Evolutionary conservation across 495 filamentous ascomycete species (phyloP), one percentile per base, ranked within the genome.

Genomic region (Penicillium paxilli): DNA sequence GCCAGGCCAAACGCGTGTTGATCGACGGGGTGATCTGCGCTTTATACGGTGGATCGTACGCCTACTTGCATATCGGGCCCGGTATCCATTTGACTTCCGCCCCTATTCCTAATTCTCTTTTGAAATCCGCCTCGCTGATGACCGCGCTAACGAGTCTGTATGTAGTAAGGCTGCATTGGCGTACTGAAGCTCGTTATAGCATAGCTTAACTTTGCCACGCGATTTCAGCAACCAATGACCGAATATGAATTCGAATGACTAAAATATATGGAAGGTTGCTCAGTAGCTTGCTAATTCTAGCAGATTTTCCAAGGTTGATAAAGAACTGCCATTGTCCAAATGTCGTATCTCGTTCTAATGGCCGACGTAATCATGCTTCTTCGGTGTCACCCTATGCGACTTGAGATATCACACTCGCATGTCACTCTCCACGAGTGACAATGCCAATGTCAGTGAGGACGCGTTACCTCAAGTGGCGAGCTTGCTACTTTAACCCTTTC

Each of bases 1-100:
- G 5, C 7, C 49, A 40, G 57, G 30, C 49, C 51, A 49, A 57
- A 57, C 19, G 21, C 33, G 19, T 21, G 49, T 55, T 17, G 42
- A 59, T 59, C 47, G 32, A 41, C 51, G 33, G 26, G 33, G 26
- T 49, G 26, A 51, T 52, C 48, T 35, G 37, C 52, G 25, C 10
- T 40, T 37, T 47, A 40, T 54, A n/a, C 49, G 52, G 51, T 55
- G 45, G 44, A 52, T 60, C 52, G 22, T 32, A 28, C 7, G 37
- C 23, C 35, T 20, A 17, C 19, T 20, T 48, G 44, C 23, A 42
- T 42, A 25, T 25, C 19, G 44, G 48, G 30, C 20, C 41, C 26
- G 10, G 32, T 32, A 33, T 9, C 16, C 24, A 6, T 33, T 7
- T 22, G 33, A 10, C 14, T 21, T 47, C 48, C 52, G 42, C 30